Percentiles rank a stretch among this genome's conserved stretches.
These are phyloP conservation scores for Pontederia crassipes DNA, from an alignment of 176 grass and related monocot species.

Conservation along the genomic window DNA sequence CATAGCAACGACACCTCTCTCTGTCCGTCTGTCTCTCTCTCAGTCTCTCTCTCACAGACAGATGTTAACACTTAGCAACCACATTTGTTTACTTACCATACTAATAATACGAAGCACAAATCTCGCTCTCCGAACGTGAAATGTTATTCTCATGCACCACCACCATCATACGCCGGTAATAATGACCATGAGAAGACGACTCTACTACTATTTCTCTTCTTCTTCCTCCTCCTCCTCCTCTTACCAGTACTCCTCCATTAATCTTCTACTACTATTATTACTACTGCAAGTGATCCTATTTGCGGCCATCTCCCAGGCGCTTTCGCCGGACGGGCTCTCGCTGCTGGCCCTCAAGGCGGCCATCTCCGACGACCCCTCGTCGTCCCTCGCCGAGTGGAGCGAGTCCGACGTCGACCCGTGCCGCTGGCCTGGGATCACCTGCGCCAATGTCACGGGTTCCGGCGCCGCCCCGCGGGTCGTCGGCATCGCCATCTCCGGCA, in stretches of 20 bases:
- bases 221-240: not conserved
- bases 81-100: too few relatives aligned
- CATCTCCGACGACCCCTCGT: slow-evolving; percentile 55
- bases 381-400: slow-evolving; percentile 34
- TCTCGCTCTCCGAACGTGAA: too few relatives aligned
- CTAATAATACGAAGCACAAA: too few relatives aligned
- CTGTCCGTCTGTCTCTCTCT: too few relatives aligned
- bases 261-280: slow-evolving; percentile 25
- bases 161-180: too few relatives aligned
- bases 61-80: too few relatives aligned
- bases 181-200: not conserved
- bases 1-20: too few relatives aligned
- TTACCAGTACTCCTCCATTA: not conserved
- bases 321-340: slow-evolving; percentile 52
- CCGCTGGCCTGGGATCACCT: slow-evolving; percentile 59
- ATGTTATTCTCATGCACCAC: too few relatives aligned
- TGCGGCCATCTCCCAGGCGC: slow-evolving; percentile 19
- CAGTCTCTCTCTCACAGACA: too few relatives aligned
- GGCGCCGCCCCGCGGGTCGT: slow-evolving; percentile 34
- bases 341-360: slow-evolving; percentile 79
- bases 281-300: slow-evolving; percentile 5
- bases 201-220: too few relatives aligned
- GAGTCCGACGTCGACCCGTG: slow-evolving; percentile 59
- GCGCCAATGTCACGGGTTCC: slow-evolving; percentile 43
- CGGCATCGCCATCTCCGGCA: slow-evolving; percentile 55